Base-by-base conservation (phyloP, 2,329 filamentous ascomycete species). In the Fusarium denticulatum region DNA sequence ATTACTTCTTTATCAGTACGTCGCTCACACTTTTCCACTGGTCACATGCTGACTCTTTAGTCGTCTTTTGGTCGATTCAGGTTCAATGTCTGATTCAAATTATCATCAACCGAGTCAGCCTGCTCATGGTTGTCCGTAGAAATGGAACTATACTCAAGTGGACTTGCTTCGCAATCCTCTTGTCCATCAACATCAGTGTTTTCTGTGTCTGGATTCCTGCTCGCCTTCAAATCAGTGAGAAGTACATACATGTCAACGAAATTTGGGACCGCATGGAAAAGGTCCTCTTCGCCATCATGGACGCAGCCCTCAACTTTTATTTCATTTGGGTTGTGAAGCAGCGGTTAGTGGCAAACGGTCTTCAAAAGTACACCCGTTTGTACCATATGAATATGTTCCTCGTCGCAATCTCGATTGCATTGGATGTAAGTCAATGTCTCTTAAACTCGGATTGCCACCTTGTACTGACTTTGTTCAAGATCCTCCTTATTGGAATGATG, bases 181-280 rank as follows among this genome's bases (percentile, higher is more conserved):
- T 83, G 12, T 53, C 78, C 1, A 81, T 88, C 70, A 88, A 88
- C 64, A 82, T 87, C 57, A 83, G 83, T 7, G 85, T 87, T 22
- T 86, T 85, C 67, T 83, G 80, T 53, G 85, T 87, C 40, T 88
- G 86, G 86, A 83, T 88, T 14, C 86, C 86, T 0, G 82, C 85
- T 4, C 83, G 84, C 6, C 80, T 86, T 12, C 81, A 84, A 59
- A 80, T 83, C 49, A 82, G 74, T 22, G 45, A 80, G 1, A 79
- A 64, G 1, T 87, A 80, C 36, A 78, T 86, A 24, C 67, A 79
- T 20, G 75, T 87, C 66, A 87, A 87, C 71, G 70, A 82, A 0
- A 76, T 86, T 28, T 88, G 86, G 86, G 86, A 88, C 60, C 83
- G 86, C 7, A 80, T 82, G 53, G 85, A 86, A 60, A 88, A 88